Percentiles rank a stretch among this genome's conserved stretches.
These are phyloP conservation scores for Phaffomyces thermotolerans DNA, from an alignment of 805 yeast species.

Conservation along the genomic window DNA sequence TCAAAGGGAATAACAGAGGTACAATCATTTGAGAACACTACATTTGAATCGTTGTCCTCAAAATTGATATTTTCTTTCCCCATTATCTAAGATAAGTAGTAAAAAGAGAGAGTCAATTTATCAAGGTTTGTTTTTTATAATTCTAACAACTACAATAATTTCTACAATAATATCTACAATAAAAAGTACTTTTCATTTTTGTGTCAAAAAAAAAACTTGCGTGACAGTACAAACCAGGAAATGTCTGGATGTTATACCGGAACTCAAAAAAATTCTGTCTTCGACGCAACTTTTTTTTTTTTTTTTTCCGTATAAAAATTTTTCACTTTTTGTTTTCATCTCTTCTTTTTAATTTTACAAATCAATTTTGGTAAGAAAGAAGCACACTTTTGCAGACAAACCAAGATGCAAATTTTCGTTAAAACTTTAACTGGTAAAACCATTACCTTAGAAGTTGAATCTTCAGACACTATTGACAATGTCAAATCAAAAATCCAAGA, in stretches of 20 bases:
- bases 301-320: conserved; percentile 1
- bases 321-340: background rate
- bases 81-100: too few relatives aligned
- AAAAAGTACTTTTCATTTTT: too few relatives aligned
- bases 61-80: too few relatives aligned
- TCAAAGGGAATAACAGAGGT: background rate
- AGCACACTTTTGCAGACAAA: conserved; percentile 38
- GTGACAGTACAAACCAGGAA: too few relatives aligned
- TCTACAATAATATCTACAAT: too few relatives aligned
- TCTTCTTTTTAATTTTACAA: conserved; percentile 1
- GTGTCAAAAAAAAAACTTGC: too few relatives aligned
- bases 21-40: background rate
- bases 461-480: conserved; percentile 95
- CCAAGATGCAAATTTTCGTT: conserved; percentile 92
- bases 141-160: too few relatives aligned
- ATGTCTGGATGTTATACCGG: too few relatives aligned
- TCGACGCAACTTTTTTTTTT: background rate
- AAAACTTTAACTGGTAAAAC: conserved; percentile 99
- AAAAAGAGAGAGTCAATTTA: too few relatives aligned
- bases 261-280: background rate
- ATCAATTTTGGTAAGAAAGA: conserved; percentile 16
- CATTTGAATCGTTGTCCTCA: too few relatives aligned
- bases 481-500: conserved; percentile 96
- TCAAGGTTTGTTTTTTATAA: too few relatives aligned
- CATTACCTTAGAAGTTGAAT: conserved; percentile 96